Evolutionary conservation across 371 early-diverging fungal species (phyloP), one percentile per base, ranked within the genome.

Genomic region (Saksenaea vasiformis): DNA sequence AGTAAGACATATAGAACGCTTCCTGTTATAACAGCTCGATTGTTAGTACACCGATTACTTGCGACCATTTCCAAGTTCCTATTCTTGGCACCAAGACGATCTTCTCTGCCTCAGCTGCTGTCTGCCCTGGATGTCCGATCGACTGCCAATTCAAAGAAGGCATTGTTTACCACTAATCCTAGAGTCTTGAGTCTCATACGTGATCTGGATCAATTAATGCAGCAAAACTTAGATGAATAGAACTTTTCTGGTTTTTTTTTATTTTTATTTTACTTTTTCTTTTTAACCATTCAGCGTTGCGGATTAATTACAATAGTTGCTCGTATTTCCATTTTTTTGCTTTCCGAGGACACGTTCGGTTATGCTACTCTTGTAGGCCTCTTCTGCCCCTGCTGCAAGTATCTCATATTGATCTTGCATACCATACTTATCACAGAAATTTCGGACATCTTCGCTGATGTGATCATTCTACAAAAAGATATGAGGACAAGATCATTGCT

Each of bases 21-120:
- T 36, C 1, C 1, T 39, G 3, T 19, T 27, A n/a, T 41, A n/a
- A 39, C 22, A 10, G 26, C 31, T 36, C 8, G 51, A 1, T 47
- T n/a, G n/a, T 0, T 58, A 78, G 76, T 77, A 13, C 79, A 78
- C 61, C 74, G 82, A 41, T 58, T 78, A n/a, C 47, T 81, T 47
- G 77, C 79, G 14, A 66, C 75, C 10, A 62, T 81, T 51, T 61
- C 71, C 13, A 78, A 81, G 38, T 75, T 74, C 41, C 22, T 81
- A 22, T 81, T 81, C 44, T 67, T 81, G 28, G 71, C 74, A 1
- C 82, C 82, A 22, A 51, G 39, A 19, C 64, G 71, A 0, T 74
- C 79, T 0, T 65, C 79, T 4, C 34, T 78, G 7, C 64, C 70
- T 5, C 61, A 67, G 58, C 60, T 81, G 15, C 43, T 81, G 10